Evolutionary conservation across 78 protist species (phyloP).

Genomic region (Paratrimastix pyriformis): DNA sequence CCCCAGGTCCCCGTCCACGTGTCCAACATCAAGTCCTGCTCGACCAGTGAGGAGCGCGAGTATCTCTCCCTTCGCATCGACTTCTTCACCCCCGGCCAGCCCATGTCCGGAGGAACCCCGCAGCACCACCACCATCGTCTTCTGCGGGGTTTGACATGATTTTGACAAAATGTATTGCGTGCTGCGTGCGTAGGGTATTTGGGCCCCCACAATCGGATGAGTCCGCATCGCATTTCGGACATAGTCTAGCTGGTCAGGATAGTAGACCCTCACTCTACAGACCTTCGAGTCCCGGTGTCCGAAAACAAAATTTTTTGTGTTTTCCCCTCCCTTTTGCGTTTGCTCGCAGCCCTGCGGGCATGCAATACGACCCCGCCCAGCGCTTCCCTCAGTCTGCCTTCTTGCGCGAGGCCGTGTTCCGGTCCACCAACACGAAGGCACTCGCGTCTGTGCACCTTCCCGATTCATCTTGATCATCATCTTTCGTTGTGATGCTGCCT

Average conservation of each 20-base stretch:
- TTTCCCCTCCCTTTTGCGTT: too few species aligned
- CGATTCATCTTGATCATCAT: too few species aligned
- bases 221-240: not conserved
- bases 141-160: slow-evolving; percentile 13
- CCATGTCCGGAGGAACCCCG: not conserved
- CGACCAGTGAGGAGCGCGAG: slow-evolving; percentile 46
- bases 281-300: too few species aligned
- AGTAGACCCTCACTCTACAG: too few species aligned
- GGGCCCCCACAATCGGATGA: not conserved
- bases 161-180: slow-evolving; percentile 5
- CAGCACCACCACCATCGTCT: not conserved
- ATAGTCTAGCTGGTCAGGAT: too few species aligned
- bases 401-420: slow-evolving; percentile 61
- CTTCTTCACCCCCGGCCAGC: slow-evolving; percentile 41
- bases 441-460: too few species aligned
- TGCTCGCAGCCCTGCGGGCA: too few species aligned
- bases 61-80: slow-evolving; percentile 52
- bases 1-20: slow-evolving; percentile 77
- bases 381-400: slow-evolving; percentile 31
- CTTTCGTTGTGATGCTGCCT: too few species aligned
- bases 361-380: not conserved
- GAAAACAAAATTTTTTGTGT: too few species aligned
- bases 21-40: slow-evolving; percentile 56
- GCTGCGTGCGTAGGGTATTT: not conserved
- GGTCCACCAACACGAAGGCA: slow-evolving; percentile 25